Base-by-base conservation (phyloP, 1,284 basidiomycete genomes). In the Leucoagaricus sp. region DNA sequence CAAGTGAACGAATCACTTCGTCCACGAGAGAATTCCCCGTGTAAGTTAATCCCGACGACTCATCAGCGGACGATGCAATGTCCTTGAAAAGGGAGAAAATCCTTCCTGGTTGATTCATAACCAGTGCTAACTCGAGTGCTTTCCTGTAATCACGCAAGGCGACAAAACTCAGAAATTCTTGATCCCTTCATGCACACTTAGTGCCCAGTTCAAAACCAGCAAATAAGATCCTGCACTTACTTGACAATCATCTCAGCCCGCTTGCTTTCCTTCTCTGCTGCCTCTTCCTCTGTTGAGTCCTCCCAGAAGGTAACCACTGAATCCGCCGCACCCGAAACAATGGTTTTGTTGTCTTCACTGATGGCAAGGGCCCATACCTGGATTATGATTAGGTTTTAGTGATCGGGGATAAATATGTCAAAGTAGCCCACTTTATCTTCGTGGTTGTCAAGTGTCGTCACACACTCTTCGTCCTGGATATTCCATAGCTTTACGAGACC, bases 401-500 rank as follows among this genome's bases (percentile, higher is more conserved):
- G 17, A 45, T 49, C 15, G 44, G 13, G 41, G 50, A 4, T 12
- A 31, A 34, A 45, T 28, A 42, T 53, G 54, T 61, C 31, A 25
- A 48, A 12, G 31, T 47, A 6, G 68, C 83, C 33, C 61, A 91
- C 94, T 82, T 96, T 97, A 65, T 96, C 95, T 69, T 98, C 93
- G 66, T 98, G 96, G 64, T 95, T 96, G 72, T 99, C 97, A 69
- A 99, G 76, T 7, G 96, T 99, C 13, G 86, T 78, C 3, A 85
- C 78, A 69, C 93, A 97, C 63, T 91, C 87, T 68, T 99, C 96
- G 52, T 92, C 89, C 61, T 84, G 82, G 55, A 97, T 82, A 69
- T 92, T 95, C 97, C 97, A 99, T 25, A 99, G 63, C 75, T 98
- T 99, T 60, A 98, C 89, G 38, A 99, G 75, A 3, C 97, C 97